A percentile compares a stretch with the other conserved stretches of the same genome.
Evolutionary conservation across 768 basidiomycete genomes (phyloP).

Genomic region (Lactarius evosmus): DNA sequence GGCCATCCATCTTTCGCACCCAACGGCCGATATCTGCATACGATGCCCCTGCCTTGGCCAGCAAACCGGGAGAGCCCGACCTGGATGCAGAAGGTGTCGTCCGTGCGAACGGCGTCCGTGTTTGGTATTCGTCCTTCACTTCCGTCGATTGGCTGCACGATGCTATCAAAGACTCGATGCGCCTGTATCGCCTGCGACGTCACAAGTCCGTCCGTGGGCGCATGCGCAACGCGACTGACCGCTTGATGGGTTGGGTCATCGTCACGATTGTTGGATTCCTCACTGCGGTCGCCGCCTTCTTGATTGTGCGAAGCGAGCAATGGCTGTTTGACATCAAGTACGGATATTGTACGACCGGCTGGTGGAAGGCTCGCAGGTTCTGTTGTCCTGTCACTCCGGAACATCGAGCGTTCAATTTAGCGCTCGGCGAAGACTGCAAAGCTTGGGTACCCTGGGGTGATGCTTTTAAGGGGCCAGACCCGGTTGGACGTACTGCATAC

Average conservation of each 20-base stretch:
- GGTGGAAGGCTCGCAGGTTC: conserved; percentile 75
- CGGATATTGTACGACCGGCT: conserved; percentile 70
- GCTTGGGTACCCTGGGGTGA: conserved; percentile 78
- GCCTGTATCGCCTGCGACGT: conserved; percentile 67
- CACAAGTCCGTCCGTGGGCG: conserved; percentile 69
- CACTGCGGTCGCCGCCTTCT: conserved; percentile 81
- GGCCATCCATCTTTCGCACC: conserved; percentile 40
- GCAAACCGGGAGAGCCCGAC: conserved; percentile 35
- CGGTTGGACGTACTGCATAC: conserved; percentile 67
- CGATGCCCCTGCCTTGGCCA: conserved; percentile 47
- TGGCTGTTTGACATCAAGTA: conserved; percentile 91
- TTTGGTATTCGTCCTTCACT: conserved; percentile 89
- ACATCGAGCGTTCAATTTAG: conserved; percentile 1
- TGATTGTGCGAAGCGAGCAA: conserved; percentile 82
- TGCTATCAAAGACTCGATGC: conserved; percentile 87
- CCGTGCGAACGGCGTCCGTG: conserved; percentile 81
- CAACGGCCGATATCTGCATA: conserved; percentile 74
- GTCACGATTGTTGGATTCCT: conserved; percentile 86
- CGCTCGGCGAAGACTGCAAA: conserved; percentile 43
- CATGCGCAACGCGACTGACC: conserved; percentile 62
- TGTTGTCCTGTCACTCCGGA: conserved; percentile 59
- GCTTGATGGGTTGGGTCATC: conserved; percentile 83
- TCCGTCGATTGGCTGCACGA: conserved; percentile 98
- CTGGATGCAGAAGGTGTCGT: conserved; percentile 47
- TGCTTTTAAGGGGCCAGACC: conserved; percentile 40